Evolutionary conservation across 225 moss, liverwort and hornwort species (phyloP).

Genomic region (Marchantia polymorpha): DNA sequence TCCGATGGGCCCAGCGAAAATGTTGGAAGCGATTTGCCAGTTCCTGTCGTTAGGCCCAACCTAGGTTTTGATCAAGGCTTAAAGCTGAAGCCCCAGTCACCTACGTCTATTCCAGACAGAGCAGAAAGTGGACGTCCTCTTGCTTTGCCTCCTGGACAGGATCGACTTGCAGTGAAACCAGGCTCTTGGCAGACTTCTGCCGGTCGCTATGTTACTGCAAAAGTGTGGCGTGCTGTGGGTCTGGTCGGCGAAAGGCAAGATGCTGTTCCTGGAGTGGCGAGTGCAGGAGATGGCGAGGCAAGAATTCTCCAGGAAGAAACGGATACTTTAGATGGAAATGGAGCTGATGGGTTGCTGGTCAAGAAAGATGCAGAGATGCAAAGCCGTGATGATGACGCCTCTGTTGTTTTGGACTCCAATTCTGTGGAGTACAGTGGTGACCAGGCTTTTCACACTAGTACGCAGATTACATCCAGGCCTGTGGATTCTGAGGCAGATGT

Average conservation of each 20-base stretch:
- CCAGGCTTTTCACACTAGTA: neutral
- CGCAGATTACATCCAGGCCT: slow-evolving; percentile 5
- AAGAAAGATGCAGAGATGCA: neutral
- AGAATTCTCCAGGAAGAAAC: slow-evolving; percentile 17
- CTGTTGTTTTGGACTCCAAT: neutral
- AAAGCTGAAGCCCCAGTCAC: slow-evolving; percentile 21
- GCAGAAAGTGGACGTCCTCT: slow-evolving; percentile 17
- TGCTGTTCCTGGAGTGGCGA: neutral
- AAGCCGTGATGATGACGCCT: neutral
- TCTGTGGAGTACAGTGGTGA: slow-evolving; percentile 3
- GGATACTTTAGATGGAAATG: neutral
- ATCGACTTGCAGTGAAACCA: slow-evolving; percentile 47
- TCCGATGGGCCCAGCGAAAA: neutral
- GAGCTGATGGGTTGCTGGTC: neutral
- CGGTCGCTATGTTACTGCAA: slow-evolving; percentile 47
- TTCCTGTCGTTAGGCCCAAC: neutral
- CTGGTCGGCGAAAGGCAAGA: slow-evolving; percentile 40
- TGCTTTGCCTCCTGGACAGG: slow-evolving; percentile 33
- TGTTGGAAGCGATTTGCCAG: neutral
- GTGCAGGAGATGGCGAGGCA: slow-evolving; percentile 26
- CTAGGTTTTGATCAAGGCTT: neutral
- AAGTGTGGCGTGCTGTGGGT: slow-evolving; percentile 72
- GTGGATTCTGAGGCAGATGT: slow-evolving; percentile 5
- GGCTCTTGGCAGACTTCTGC: slow-evolving; percentile 42
- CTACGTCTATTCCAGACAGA: slow-evolving; percentile 32